Base-by-base conservation (phyloP, 2,329 filamentous ascomycete genomes). In the Botrytis fabae region DNA sequence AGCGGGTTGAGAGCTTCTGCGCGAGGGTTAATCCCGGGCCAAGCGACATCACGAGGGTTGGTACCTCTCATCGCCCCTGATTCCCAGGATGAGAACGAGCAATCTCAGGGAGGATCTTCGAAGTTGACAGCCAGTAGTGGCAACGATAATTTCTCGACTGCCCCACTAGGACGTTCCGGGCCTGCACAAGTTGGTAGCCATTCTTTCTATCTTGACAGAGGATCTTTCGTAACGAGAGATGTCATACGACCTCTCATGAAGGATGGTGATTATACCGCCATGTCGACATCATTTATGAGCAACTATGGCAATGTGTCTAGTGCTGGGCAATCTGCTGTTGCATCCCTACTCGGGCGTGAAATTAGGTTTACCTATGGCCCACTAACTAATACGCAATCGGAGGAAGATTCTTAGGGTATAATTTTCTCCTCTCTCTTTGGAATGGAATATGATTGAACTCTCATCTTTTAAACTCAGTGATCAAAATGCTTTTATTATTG, bases 171-270 rank as follows among this genome's bases (percentile, higher is more conserved):
- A 12, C 35, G 46, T 44, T 44, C 32, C 10, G 69, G 61, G 1
- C 69, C 69, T 57, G 35, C 46, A 57, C 69, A 71, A 44, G 12
- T 71, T 71, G 69, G 69, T 28, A 65, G 46, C 32, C 69, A 54
- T 7, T 0, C 60, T 44, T 71, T 65, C 38, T 71, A 71, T 35
- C 38, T 71, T n/a, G 61, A 57, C 28, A 71, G n/a, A 7, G 46
- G 46, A 57, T 71, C 69, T 35, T 71, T 4, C 20, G 12, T 57
- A 12, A 40, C 61, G 48, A 71, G 61, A 46, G 60, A 71, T 71
- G 4, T 35, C n/a, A 71, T 65, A 57, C 61, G 61, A 6, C 69
- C 69, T 28, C 32, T 44, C 38, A 44, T 65, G 61, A 71, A 42
- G 28, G 60, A 71, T 46, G 35, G 69, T 10, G 46, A 46, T 65